These are phyloP conservation scores for Quambalaria eucalypti DNA, from an alignment of 1,284 basidiomycete genomes.

Conservation along the genomic window DNA sequence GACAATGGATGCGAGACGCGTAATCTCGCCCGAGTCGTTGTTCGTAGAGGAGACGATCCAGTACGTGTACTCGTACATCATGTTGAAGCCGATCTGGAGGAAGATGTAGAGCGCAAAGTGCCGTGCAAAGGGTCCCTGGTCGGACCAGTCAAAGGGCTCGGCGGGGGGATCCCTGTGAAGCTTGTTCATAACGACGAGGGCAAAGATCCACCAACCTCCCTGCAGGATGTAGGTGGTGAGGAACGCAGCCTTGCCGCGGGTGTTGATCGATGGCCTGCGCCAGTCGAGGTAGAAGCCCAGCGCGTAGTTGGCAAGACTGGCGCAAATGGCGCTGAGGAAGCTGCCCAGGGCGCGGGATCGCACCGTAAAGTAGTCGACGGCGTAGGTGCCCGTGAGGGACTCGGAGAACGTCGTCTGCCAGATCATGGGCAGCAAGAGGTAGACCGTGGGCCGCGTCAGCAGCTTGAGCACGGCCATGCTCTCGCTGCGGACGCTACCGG, in stretches of 20 bases:
- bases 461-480: conserved; percentile 29
- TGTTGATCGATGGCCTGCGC: conserved; percentile 27
- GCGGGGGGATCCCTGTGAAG: not conserved
- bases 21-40: conserved; percentile 30
- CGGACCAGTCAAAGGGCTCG: conserved; percentile 1
- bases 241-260: conserved; percentile 27
- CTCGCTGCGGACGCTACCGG: conserved; percentile 27
- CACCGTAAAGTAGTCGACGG: conserved; percentile 33
- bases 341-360: conserved; percentile 46
- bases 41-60: conserved; percentile 26
- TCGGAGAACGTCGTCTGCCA: conserved; percentile 36
- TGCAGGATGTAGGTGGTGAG: conserved; percentile 27
- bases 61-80: conserved; percentile 37
- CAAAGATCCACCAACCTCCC: conserved; percentile 43
- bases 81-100: conserved; percentile 35
- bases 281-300: conserved; percentile 47
- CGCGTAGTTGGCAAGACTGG: conserved; percentile 37
- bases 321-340: conserved; percentile 40
- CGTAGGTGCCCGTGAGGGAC: conserved; percentile 39
- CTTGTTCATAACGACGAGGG: conserved; percentile 32
- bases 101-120: conserved; percentile 35
- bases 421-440: conserved; percentile 35
- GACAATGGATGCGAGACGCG: conserved; percentile 36
- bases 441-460: conserved; percentile 20
- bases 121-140: not conserved